Conservation (phyloP, 768 basidiomycete genomes). For the Boletus pseudopeckii region DNA sequence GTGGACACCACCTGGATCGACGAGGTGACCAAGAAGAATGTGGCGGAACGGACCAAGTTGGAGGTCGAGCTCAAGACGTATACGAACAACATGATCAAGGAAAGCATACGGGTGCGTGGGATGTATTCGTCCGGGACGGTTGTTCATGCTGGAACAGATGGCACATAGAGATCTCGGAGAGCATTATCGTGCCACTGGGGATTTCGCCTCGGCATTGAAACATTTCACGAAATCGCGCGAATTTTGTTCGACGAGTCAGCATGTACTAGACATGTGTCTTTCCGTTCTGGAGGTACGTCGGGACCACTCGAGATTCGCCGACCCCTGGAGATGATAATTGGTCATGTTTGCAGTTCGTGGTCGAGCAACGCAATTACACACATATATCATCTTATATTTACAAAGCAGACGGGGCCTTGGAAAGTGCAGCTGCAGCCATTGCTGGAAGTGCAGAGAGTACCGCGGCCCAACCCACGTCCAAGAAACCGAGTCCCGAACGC, state of each 20-base stretch:
- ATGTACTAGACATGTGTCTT: slow-evolving; percentile 91
- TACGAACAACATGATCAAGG: slow-evolving; percentile 96
- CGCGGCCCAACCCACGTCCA: slow-evolving; percentile 28
- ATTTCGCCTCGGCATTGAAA: slow-evolving; percentile 67
- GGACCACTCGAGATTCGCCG: background rate
- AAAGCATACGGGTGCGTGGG: slow-evolving; percentile 82
- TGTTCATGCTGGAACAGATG: slow-evolving; percentile 52
- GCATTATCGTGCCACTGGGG: slow-evolving; percentile 71
- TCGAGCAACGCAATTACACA: slow-evolving; percentile 83
- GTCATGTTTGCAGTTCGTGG: slow-evolving; percentile 53
- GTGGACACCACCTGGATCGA: slow-evolving; percentile 75
- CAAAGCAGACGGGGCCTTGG: slow-evolving; percentile 92
- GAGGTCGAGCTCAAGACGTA: slow-evolving; percentile 96
- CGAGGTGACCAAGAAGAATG: slow-evolving; percentile 58
- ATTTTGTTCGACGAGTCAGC: slow-evolving; percentile 85
- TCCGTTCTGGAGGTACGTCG: slow-evolving; percentile 68
- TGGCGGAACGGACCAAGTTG: slow-evolving; percentile 73
- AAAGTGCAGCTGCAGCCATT: slow-evolving; percentile 45
- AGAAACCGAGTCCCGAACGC: slow-evolving; percentile 51
- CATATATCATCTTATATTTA: slow-evolving; percentile 90
- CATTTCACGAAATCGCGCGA: slow-evolving; percentile 91
- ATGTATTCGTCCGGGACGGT: background rate
- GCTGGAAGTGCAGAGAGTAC: slow-evolving; percentile 28
- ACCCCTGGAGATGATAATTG: background rate
- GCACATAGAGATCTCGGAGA: slow-evolving; percentile 85